Evolutionary conservation across 345 rosid species (phyloP).

Genomic region (Clausena lansium): DNA sequence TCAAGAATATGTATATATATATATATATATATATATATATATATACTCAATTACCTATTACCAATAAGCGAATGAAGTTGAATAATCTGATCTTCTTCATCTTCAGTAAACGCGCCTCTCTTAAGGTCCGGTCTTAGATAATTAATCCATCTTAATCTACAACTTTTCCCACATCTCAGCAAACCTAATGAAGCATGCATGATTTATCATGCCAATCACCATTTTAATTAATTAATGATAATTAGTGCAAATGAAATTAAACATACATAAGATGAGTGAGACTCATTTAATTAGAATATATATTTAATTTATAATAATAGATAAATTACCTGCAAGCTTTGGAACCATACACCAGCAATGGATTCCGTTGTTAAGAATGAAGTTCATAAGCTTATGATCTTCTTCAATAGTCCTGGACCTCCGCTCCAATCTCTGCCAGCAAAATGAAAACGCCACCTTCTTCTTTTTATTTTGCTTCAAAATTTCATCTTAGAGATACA

Average conservation of each 20-base stretch:
- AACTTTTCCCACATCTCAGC: constrained; percentile 88
- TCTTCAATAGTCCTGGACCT: constrained; percentile 94
- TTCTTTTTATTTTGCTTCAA: not conserved
- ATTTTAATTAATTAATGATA: too few species aligned
- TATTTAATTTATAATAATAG: too few species aligned
- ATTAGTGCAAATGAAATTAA: too few species aligned
- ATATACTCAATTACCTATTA: constrained; percentile 53
- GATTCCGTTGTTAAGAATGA: constrained; percentile 86
- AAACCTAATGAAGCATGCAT: constrained; percentile 40
- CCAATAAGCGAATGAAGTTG: constrained; percentile 83
- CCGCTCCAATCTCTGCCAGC: constrained; percentile 41
- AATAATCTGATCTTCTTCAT: constrained; percentile 78
- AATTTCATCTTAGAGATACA: not conserved
- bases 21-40: too few species aligned
- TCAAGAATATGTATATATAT: too few species aligned
- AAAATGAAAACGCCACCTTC: not conserved
- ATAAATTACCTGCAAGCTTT: constrained; percentile 73
- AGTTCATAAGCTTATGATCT: constrained; percentile 84
- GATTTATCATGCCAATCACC: too few species aligned
- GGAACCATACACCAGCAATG: constrained; percentile 96
- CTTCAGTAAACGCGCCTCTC: constrained; percentile 75
- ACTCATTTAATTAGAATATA: too few species aligned
- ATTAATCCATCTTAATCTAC: constrained; percentile 92
- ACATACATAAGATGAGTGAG: too few species aligned
- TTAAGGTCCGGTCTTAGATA: constrained; percentile 90